Base-by-base conservation (phyloP, 2,329 filamentous ascomycete genomes). In the Orbilia javanica region DNA sequence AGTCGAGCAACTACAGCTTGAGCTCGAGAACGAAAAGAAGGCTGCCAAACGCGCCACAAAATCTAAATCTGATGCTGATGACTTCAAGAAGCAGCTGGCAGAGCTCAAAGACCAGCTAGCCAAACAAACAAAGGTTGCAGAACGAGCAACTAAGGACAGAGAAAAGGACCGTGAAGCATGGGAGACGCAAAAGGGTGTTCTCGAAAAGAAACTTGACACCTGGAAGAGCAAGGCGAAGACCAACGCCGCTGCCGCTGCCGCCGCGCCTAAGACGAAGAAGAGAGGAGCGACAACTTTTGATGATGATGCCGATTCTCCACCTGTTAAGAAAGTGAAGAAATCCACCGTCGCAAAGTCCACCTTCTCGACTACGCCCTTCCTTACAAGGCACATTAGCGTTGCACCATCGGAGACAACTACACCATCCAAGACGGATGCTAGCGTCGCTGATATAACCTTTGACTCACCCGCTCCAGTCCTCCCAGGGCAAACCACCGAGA, bases 331-430 rank as follows among this genome's bases (percentile, higher is more conserved):
- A 42, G 67, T 68, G n/a, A 81, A 81, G 18, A 85, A 85, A 74
- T 69, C 75, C 60, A 73, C 92, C 4, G 93, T 92, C 31, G 93
- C 97, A 82, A 97, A 97, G 84, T 97, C 94, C 0, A 90, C 88
- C 1, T 97, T 98, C 84, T 97, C 94, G 3, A 93, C 97, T 80
- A 98, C 95, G 0, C 95, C 95, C 0, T 97, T 97, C 86, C 87
- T 98, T 79, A 97, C 94, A 84, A 90, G 91, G 63, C 91, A 89
- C 27, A 90, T 87, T 78, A 90, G 86, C 79, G 85, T 91, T 13
- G 84, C 85, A n/a, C 84, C 86, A 31, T 86, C 85, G 34, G 79
- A 81, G 20, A 79, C 79, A 11, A 83, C 83, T 27, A 79, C 64
- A 2, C 71, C 66, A 20, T 76, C 77, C 6, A 79, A 55, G 50